Percentiles rank a stretch among this genome's conserved stretches.
These are phyloP conservation scores for Verruconis gallopava DNA, from an alignment of 2,329 filamentous ascomycete species.

Conservation along the genomic window DNA sequence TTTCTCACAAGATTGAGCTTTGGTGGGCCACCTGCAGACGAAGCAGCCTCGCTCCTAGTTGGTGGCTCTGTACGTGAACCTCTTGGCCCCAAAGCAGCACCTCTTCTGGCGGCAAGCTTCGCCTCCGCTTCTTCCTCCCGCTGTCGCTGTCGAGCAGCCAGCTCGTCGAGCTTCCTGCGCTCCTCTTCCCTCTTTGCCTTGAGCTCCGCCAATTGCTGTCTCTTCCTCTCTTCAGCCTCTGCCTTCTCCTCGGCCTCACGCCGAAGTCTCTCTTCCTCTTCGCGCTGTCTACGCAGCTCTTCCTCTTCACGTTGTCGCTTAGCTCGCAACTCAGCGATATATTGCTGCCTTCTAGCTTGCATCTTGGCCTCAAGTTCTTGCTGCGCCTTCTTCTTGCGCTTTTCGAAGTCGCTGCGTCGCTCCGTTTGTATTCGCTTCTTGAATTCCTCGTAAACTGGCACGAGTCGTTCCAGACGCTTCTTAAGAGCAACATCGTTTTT, in stretches of 20 bases:
- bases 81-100: conserved; percentile 23
- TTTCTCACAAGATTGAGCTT: conserved; percentile 41
- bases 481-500: conserved; percentile 86
- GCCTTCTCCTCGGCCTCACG: conserved; percentile 78
- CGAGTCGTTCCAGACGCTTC: conserved; percentile 75
- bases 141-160: conserved; percentile 54
- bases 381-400: conserved; percentile 80
- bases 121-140: conserved; percentile 82
- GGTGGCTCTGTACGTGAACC: conserved; percentile 19
- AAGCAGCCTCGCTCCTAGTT: conserved; percentile 30
- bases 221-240: conserved; percentile 82
- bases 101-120: conserved; percentile 55
- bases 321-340: conserved; percentile 60
- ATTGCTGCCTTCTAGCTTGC: conserved; percentile 73
- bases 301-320: conserved; percentile 65
- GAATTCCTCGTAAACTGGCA: conserved; percentile 76
- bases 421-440: conserved; percentile 70
- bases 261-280: conserved; percentile 67
- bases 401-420: conserved; percentile 91
- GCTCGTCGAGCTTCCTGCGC: conserved; percentile 50
- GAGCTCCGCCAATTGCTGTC: conserved; percentile 60
- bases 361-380: conserved; percentile 89
- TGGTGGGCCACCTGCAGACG: conserved; percentile 42
- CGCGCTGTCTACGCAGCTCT: conserved; percentile 60
- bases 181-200: conserved; percentile 46